Percentiles rank a stretch among this genome's conserved stretches.
These are phyloP conservation scores for Lepidium aucheri DNA, from an alignment of 345 rosid genomes.

Conservation along the genomic window DNA sequence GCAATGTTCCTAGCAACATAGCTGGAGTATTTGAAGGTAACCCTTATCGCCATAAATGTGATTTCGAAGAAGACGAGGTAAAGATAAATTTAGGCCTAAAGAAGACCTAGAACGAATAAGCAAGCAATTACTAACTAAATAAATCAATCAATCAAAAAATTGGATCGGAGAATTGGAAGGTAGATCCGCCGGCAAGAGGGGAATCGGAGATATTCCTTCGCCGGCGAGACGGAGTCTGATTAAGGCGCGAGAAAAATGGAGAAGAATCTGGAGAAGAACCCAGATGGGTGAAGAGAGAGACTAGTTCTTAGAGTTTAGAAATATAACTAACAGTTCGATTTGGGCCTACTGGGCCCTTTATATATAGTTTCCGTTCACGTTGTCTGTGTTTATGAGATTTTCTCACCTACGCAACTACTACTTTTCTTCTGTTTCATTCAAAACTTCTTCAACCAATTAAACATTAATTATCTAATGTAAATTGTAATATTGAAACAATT, in stretches of 20 bases:
- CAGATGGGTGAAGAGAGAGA: neutral
- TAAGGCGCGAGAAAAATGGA: neutral
- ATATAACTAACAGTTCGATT: neutral
- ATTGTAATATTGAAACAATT: no score
- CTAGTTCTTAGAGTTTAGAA: neutral
- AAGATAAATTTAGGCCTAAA: slow-evolving; percentile 15
- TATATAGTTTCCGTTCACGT: neutral
- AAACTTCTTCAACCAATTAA: no score
- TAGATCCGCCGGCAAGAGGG: neutral
- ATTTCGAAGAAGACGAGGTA: slow-evolving; percentile 28
- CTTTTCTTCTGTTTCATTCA: no score
- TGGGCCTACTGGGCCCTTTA: neutral
- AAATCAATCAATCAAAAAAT: slow-evolving; percentile 15
- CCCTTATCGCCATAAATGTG: slow-evolving; percentile 62
- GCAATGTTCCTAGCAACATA: slow-evolving; percentile 54
- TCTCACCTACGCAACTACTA: no score
- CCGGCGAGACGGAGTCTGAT: slow-evolving; percentile 9
- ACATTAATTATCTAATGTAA: no score
- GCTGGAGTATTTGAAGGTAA: slow-evolving; percentile 56
- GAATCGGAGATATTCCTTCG: slow-evolving; percentile 2
- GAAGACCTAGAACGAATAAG: slow-evolving; percentile 28
- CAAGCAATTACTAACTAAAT: slow-evolving; percentile 11
- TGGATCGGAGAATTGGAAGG: slow-evolving; percentile 22
- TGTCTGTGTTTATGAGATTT: no score
- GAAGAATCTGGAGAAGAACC: slow-evolving; percentile 14